Evolutionary conservation across 306 rosid genomes (phyloP), one percentile per base, ranked within the genome.

Genomic region (Cercis canadensis): DNA sequence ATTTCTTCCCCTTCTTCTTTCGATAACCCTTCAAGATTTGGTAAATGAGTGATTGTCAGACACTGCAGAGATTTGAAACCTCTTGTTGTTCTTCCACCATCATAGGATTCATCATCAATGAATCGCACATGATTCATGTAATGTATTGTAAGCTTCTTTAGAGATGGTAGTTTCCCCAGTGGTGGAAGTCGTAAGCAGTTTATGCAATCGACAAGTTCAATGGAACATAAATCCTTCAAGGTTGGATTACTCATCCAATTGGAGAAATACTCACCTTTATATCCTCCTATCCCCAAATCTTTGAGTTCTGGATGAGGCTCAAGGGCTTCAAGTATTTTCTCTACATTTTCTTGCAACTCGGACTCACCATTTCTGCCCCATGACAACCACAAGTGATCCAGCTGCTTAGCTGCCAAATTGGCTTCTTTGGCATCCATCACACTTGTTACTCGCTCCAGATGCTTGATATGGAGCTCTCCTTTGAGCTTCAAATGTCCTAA

Each of bases 401-500:
- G 29, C 3, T 55, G 60, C 60, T 55, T 55, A 4, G 2, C n/a
- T 2, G 14, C 37, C 31, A 53, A 4, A 8, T 53, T 16, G 7
- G 59, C 59, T 53, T 53, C 33, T 53, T 53, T 8, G 33, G 60
- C 60, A 10, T 55, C 60, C 60, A 8, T 8, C 3, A 11, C 60
- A 21, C 37, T 55, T 24, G 7, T 55, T 11, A 55, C 60, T 55
- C 37, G 19, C 12, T 55, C 60, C 15, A 55, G 3, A 12, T 55
- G 37, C 37, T 55, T 11, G 33, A 55, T 13, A 4, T 9, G 33
- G 0, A 55, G 37, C 33, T 31, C n/a, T 11, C 60, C 60, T 21
- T 55, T 24, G 15, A 55, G 60, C 11, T 55, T 55, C 60, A 55
- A 55, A 7, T 13, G 5, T 31, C 15, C 37, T 8, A 55, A 55